Percentiles rank a stretch among this genome's conserved stretches.
Conservation (phyloP, 2,329 filamentous ascomycete genomes). For the Sclerotinia spermophila region DNA sequence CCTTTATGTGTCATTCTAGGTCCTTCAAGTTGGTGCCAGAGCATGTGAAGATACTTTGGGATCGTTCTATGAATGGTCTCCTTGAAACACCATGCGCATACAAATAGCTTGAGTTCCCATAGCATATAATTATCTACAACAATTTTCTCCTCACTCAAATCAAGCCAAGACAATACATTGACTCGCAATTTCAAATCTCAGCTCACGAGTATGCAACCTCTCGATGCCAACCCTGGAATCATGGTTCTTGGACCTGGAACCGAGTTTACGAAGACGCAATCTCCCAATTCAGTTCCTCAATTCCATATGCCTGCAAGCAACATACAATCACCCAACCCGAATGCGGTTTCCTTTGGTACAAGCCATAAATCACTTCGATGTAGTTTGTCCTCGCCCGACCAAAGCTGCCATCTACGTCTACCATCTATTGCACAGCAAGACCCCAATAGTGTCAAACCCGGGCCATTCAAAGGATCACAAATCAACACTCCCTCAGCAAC, state of each 20-base stretch:
- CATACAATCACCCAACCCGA: background rate
- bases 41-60: background rate
- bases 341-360: background rate
- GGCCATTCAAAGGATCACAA: rapidly evolving
- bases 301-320: no score
- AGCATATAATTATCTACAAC: background rate
- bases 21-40: no score
- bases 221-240: background rate
- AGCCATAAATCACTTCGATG: rapidly evolving
- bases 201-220: background rate
- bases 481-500: background rate
- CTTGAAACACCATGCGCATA: background rate
- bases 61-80: rapidly evolving
- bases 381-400: background rate
- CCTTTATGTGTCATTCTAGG: no score
- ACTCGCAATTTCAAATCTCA: background rate
- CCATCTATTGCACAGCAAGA: background rate
- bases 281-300: no score
- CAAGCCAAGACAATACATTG: background rate
- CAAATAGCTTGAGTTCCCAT: background rate
- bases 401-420: background rate
- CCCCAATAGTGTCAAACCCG: background rate
- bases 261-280: background rate
- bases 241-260: background rate
- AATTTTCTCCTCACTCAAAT: background rate